Conservation (phyloP, 1,139 yeast species). For the Zygoascus hellenicus region DNA sequence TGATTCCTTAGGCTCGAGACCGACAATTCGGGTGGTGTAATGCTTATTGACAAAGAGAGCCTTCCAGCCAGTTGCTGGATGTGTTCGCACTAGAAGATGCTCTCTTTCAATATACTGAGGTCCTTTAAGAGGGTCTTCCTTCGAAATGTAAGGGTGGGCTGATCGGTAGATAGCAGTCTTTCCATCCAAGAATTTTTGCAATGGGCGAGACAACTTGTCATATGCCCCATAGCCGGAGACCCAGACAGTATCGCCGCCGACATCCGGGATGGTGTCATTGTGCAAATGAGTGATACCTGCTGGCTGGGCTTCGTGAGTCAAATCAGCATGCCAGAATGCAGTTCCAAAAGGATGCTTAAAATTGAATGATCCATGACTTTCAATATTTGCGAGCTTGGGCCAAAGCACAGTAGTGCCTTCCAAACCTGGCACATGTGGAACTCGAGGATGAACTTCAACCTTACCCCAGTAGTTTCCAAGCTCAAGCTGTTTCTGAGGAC, state of each 20-base stretch:
- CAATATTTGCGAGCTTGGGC: conserved; percentile 38
- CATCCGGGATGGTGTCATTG: conserved; percentile 42
- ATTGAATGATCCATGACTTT: conserved; percentile 16
- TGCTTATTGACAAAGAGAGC: conserved; percentile 42
- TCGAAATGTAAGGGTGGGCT: conserved; percentile 39
- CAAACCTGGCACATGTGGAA: conserved; percentile 40
- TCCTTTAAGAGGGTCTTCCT: conserved; percentile 41
- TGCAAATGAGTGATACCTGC: conserved; percentile 47
- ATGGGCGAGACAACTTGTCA: conserved; percentile 46
- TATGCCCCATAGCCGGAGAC: conserved; percentile 47
- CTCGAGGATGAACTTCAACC: conserved; percentile 46
- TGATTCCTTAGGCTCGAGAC: conserved; percentile 42
- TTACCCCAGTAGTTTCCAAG: conserved; percentile 44
- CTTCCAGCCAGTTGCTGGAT: conserved; percentile 53
- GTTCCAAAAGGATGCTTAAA: conserved; percentile 27
- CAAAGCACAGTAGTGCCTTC: conserved; percentile 50
- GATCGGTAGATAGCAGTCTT: conserved; percentile 44
- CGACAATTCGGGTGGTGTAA: conserved; percentile 42
- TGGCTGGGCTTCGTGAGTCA: conserved; percentile 45
- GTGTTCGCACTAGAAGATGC: conserved; percentile 47
- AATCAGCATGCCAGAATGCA: conserved; percentile 44
- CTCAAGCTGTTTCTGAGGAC: conserved; percentile 43
- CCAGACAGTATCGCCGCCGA: conserved; percentile 50
- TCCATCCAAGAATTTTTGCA: conserved; percentile 46
- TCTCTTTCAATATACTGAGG: conserved; percentile 40